phyloP scores from a whole-genome alignment of 768 basidiomycete genomes.

The Macrolepiota dolichaula region DNA sequence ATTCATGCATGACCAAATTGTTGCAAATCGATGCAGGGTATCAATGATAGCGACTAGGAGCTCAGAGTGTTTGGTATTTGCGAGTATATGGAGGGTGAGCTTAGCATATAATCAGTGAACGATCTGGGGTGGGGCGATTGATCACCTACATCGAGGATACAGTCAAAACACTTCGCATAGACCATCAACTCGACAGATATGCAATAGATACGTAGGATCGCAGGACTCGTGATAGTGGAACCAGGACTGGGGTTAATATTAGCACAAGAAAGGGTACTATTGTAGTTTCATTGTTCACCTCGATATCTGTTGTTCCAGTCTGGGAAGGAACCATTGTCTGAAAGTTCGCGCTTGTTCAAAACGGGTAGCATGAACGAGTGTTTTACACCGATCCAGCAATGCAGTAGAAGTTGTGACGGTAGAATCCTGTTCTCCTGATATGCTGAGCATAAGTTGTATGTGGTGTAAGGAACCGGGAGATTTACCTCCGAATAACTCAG shows the following conservation, averaged over 20 bases:
- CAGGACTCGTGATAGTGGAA: slow-evolving; percentile 27
- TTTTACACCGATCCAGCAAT: slow-evolving; percentile 41
- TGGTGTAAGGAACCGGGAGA: not conserved
- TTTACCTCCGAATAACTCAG: slow-evolving; percentile 65
- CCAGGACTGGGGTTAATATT: slow-evolving; percentile 13
- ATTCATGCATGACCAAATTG: slow-evolving; percentile 80
- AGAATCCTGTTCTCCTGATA: slow-evolving; percentile 5
- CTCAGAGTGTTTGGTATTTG: slow-evolving; percentile 47
- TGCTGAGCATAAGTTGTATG: not conserved
- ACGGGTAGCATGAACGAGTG: slow-evolving; percentile 52
- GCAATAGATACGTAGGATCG: slow-evolving; percentile 53
- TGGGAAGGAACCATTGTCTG: slow-evolving; percentile 72
- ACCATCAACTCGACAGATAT: slow-evolving; percentile 59
- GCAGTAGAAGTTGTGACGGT: slow-evolving; percentile 27
- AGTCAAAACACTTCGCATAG: slow-evolving; percentile 59
- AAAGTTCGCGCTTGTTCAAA: slow-evolving; percentile 75
- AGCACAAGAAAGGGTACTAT: not conserved
- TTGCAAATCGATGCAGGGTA: slow-evolving; percentile 64
- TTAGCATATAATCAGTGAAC: slow-evolving; percentile 20
- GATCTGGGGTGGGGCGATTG: not conserved
- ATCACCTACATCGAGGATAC: slow-evolving; percentile 62
- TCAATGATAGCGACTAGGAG: slow-evolving; percentile 63
- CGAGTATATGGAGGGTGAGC: slow-evolving; percentile 54
- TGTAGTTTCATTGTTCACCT: slow-evolving; percentile 32
- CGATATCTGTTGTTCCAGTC: slow-evolving; percentile 50